Evolutionary conservation across 1,284 basidiomycete genomes (phyloP).

Genomic region (Rhodofomes roseus): DNA sequence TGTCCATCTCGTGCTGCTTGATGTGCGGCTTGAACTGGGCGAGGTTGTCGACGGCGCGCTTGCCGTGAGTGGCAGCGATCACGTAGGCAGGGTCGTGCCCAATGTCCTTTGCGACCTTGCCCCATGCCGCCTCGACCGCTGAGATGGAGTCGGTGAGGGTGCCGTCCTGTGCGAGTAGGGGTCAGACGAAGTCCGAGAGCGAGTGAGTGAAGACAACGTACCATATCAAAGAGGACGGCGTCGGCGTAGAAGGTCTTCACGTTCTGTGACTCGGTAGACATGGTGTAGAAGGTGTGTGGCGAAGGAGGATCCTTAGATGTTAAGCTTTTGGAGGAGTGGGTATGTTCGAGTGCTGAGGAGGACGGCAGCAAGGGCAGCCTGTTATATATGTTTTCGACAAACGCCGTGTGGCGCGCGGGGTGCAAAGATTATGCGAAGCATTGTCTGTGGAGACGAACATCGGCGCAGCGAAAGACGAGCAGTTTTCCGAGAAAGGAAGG

Average conservation of each 20-base stretch:
- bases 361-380: background rate
- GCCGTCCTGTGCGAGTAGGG: constrained; percentile 45
- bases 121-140: constrained; percentile 79
- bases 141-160: constrained; percentile 74
- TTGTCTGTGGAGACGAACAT: background rate
- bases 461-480: background rate
- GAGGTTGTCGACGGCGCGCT: constrained; percentile 56
- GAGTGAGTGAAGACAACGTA: constrained; percentile 31
- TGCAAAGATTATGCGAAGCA: background rate
- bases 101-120: constrained; percentile 67
- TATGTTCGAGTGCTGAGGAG: constrained; percentile 4
- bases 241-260: constrained; percentile 44
- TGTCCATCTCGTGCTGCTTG: constrained; percentile 61
- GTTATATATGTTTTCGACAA: constrained; percentile 5
- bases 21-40: constrained; percentile 36
- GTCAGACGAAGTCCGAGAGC: background rate
- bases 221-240: constrained; percentile 75
- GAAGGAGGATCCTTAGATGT: background rate
- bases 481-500: background rate
- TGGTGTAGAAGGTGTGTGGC: constrained; percentile 11
- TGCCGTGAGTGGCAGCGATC: constrained; percentile 74
- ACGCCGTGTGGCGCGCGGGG: background rate
- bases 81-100: constrained; percentile 63
- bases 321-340: background rate
- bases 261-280: constrained; percentile 19